A percentile compares a stretch with the other conserved stretches of the same genome.
These are phyloP conservation scores for Zygosaccharomyces bailii DNA, from an alignment of 805 yeast genomes.

Conservation along the genomic window DNA sequence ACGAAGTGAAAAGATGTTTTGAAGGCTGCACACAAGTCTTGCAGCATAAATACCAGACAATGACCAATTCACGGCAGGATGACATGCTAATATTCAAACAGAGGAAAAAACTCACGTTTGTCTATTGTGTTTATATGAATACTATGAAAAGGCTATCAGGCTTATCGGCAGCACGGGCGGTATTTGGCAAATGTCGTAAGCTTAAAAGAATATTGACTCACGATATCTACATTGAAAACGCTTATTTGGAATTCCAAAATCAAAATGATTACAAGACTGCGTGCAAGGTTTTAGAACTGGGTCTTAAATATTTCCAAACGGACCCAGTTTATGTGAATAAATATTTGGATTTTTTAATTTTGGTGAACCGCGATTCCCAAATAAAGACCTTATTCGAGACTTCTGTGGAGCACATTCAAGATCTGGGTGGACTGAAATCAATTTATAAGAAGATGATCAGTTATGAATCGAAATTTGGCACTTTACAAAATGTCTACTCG, in stretches of 20 bases:
- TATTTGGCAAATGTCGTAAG: conserved; percentile 69
- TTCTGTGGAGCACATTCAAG: conserved; percentile 49
- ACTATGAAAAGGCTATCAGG: conserved; percentile 66
- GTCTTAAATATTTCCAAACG: conserved; percentile 52
- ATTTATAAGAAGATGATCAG: conserved; percentile 58
- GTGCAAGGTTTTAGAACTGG: conserved; percentile 71
- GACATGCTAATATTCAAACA: conserved; percentile 13
- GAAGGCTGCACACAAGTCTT: conserved; percentile 49
- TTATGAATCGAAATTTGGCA: conserved; percentile 70
- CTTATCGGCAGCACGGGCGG: conserved; percentile 64
- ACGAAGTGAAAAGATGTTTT: conserved; percentile 49
- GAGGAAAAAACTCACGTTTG: conserved; percentile 48
- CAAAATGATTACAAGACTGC: conserved; percentile 68
- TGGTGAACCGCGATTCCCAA: conserved; percentile 63
- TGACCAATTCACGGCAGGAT: conserved; percentile 14
- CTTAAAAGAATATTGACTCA: conserved; percentile 54
- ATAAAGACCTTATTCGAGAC: conserved; percentile 82
- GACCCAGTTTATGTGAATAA: conserved; percentile 61
- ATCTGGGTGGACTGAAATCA: conserved; percentile 39
- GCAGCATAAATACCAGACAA: conserved; percentile 36
- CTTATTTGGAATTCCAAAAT: conserved; percentile 69
- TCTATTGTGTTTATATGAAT: conserved; percentile 68
- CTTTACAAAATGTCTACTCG: conserved; percentile 58
- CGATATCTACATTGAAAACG: conserved; percentile 78
- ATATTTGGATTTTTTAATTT: conserved; percentile 70